Conservation (phyloP, 1,139 yeast genomes). For the Lodderomyces pseudojiufengensis region DNA sequence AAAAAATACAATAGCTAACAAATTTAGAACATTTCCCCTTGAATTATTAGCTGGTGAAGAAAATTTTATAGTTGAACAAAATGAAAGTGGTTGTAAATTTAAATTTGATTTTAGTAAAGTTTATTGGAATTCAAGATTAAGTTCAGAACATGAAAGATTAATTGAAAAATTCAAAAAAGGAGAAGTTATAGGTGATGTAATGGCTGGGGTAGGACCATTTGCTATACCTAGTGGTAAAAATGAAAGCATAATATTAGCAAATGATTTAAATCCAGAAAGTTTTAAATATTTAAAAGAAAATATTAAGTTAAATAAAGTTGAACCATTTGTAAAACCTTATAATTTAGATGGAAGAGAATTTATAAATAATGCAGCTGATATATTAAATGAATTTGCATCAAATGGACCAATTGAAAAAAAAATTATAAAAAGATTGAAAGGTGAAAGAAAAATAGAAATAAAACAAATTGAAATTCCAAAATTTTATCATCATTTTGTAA, state of each 20-base stretch:
- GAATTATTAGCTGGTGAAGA: conserved; percentile 83
- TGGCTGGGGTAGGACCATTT: conserved; percentile 99
- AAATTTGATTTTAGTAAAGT: conserved; percentile 88
- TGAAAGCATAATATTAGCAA: conserved; percentile 76
- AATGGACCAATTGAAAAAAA: conserved; percentile 25
- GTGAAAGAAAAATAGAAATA: conserved; percentile 25
- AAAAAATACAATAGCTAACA: conserved; percentile 78
- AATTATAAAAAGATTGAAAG: conserved; percentile 25
- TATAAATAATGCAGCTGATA: conserved; percentile 56
- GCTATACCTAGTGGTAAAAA: conserved; percentile 94
- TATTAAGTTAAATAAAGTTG: conserved; percentile 60
- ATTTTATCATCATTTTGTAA: conserved; percentile 70
- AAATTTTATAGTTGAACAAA: conserved; percentile 77
- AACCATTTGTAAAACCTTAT: conserved; percentile 54
- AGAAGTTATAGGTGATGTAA: conserved; percentile 86
- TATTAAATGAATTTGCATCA: conserved; percentile 40
- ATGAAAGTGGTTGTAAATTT: conserved; percentile 83
- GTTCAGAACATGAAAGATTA: conserved; percentile 87
- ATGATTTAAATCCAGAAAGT: conserved; percentile 90
- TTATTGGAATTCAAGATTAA: conserved; percentile 95
- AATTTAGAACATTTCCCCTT: conserved; percentile 91
- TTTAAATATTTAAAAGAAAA: conserved; percentile 66
- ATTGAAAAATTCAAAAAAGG: conserved; percentile 57
- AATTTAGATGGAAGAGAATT: conserved; percentile 84
- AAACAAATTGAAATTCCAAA: conserved; percentile 50